A percentile compares a stretch with the other conserved stretches of the same genome.
These are phyloP conservation scores for Petunia axillaris DNA, from an alignment of 257 asterid genomes.

Conservation along the genomic window DNA sequence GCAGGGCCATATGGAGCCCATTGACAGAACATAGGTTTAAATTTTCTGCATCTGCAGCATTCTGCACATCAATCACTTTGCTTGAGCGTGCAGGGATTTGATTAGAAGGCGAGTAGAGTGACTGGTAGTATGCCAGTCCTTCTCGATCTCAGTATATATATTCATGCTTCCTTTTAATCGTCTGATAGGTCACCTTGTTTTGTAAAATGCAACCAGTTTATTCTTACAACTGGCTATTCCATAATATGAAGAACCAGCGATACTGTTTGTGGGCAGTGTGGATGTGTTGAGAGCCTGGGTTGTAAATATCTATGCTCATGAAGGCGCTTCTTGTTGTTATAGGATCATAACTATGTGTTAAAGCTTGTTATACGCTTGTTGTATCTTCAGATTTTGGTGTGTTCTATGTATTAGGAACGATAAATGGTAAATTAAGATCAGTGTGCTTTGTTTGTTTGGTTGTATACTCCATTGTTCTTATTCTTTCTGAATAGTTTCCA, in stretches of 20 bases:
- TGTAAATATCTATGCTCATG: slow-evolving; percentile 55
- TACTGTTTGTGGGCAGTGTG: slow-evolving; percentile 34
- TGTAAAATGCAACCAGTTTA: slow-evolving; percentile 4
- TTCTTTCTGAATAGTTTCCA: neutral
- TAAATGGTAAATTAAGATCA: neutral
- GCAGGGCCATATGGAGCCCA: slow-evolving; percentile 64
- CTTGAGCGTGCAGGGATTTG: slow-evolving; percentile 27
- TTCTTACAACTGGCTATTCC: neutral
- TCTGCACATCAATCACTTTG: slow-evolving; percentile 32
- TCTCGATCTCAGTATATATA: slow-evolving; percentile 36
- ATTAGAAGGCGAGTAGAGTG: slow-evolving; percentile 46
- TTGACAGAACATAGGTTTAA: slow-evolving; percentile 40
- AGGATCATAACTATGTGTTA: slow-evolving; percentile 29
- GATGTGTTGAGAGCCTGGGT: slow-evolving; percentile 42
- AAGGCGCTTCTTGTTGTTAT: slow-evolving; percentile 34
- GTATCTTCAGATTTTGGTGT: slow-evolving; percentile 14
- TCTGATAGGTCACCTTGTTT: slow-evolving; percentile 3
- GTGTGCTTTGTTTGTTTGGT: slow-evolving; percentile 1
- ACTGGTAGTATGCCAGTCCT: slow-evolving; percentile 43
- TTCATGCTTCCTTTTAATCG: slow-evolving; percentile 25
- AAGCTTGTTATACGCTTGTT: neutral
- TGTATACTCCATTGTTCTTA: neutral
- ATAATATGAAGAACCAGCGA: slow-evolving; percentile 33
- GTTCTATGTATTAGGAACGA: neutral
- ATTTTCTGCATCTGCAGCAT: slow-evolving; percentile 14